These are phyloP conservation scores for Agarophyton chilense DNA, from an alignment of 23 red algal species.

Conservation along the genomic window DNA sequence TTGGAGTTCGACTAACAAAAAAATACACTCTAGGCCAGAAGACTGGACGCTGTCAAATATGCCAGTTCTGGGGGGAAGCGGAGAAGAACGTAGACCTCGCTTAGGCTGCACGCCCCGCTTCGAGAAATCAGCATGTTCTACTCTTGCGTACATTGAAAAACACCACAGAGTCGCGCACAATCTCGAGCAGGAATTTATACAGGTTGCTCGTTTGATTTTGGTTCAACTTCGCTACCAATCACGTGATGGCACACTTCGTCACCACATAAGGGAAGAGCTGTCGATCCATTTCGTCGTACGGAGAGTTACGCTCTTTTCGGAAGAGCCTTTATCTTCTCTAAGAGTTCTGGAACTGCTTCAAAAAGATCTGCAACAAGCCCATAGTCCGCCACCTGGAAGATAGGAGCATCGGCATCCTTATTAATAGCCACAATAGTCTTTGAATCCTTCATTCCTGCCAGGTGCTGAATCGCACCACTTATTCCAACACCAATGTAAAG, in stretches of 20 bases:
- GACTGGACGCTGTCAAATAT: slow-evolving; percentile 5
- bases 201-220: not conserved
- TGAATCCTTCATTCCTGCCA: slow-evolving; percentile 98
- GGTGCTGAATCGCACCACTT: slow-evolving; percentile 94
- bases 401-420: slow-evolving; percentile 97
- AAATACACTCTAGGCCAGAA: not conserved
- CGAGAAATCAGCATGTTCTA: not conserved
- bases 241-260: not conserved
- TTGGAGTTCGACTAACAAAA: not conserved
- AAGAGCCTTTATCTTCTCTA: slow-evolving; percentile 58
- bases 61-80: slow-evolving; percentile 22
- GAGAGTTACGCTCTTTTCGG: slow-evolving; percentile 19
- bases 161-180: no score
- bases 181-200: no score
- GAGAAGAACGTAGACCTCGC: not conserved
- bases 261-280: no score
- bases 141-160: not conserved
- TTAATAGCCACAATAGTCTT: slow-evolving; percentile 98
- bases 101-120: not conserved
- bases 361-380: slow-evolving; percentile 97
- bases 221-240: not conserved
- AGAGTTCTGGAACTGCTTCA: slow-evolving; percentile 86
- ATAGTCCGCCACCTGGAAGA: slow-evolving; percentile 96
- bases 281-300: no score
- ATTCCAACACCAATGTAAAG: slow-evolving; percentile 95